Evolutionary conservation across 2,329 filamentous ascomycete genomes (phyloP), one percentile per base, ranked within the genome.

Genomic region (Cercospora canescens): DNA sequence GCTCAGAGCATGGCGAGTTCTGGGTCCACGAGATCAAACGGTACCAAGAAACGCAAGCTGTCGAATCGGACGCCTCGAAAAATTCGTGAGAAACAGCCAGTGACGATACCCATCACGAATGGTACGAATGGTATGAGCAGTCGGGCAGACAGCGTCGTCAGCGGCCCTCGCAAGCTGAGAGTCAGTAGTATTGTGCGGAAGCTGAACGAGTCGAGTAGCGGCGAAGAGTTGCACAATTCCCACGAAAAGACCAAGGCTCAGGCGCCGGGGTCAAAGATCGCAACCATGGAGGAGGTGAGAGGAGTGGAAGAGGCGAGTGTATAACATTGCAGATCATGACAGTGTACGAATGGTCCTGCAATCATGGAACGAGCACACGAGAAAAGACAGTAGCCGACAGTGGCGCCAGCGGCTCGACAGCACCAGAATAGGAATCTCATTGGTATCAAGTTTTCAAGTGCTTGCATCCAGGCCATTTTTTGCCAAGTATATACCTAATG

Each of bases 131-230:
- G 32, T n/a, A 45, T 30, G 2, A 66, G 62, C 35, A 65, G 62
- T 34, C 26, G 52, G 50, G 58, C 62, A 37, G 68, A 62, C 14
- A 67, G 64, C 57, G 61, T 68, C 7, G 32, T 62, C n/a, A 64
- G 62, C 16, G 66, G 68, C 14, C 68, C 66, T 11, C 50, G 66
- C n/a, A 68, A 70, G 56, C 55, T 70, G 21, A 60, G 64, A 54
- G 65, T 67, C 12, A 63, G 62, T 26, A 67, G 65, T 30, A 64
- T 67, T 34, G 65, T 67, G 28, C 54, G 61, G 39, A 60, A 32
- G 34, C 26, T 67, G 8, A 62, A 66, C 30, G 59, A 61, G 21
- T 26, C 59, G 45, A 61, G 59, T 21, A 41, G 48, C 26, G 60
- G 52, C 7, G 52, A 56, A 32, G 52, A 56, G 52, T 18, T 56